Evolutionary conservation across 2,329 filamentous ascomycete species (phyloP).

Genomic region (Apiospora arundinis): DNA sequence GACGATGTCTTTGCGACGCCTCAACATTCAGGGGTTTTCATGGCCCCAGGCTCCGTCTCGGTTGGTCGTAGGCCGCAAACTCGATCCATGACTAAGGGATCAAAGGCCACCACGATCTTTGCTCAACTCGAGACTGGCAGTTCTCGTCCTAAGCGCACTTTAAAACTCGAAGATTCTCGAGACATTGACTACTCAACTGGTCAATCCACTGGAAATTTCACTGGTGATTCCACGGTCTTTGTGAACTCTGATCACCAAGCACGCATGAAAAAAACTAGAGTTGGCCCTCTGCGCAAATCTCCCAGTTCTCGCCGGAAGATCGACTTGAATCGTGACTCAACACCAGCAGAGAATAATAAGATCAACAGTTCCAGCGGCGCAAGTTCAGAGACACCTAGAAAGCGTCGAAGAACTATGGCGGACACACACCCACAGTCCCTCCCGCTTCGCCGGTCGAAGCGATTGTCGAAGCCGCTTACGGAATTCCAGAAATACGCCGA

Average conservation of each 20-base stretch:
- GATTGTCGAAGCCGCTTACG: conserved; percentile 37
- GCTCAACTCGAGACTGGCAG: not conserved
- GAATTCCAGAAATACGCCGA: conserved; percentile 36
- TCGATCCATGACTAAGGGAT: not conserved
- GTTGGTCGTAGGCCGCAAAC: not conserved
- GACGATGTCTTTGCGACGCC: not conserved
- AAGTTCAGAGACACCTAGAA: not conserved
- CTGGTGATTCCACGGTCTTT: not conserved
- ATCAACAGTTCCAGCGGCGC: not conserved
- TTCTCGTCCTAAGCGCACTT: not conserved
- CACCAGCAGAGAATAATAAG: not conserved
- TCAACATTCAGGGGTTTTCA: not conserved
- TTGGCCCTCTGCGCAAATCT: not conserved
- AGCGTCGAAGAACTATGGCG: not conserved
- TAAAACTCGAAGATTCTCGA: not conserved
- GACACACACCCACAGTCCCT: not conserved
- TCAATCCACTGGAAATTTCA: not conserved
- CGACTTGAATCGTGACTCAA: not conserved
- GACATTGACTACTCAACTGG: not conserved
- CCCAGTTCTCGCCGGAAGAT: not conserved
- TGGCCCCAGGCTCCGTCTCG: not conserved
- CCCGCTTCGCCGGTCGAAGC: conserved; percentile 36
- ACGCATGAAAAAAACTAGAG: not conserved
- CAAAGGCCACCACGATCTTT: not conserved
- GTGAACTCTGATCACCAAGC: not conserved